Percentiles rank a stretch among this genome's conserved stretches.
phyloP scores from a whole-genome alignment of 805 yeast genomes.

The Ogataea methylovora region DNA sequence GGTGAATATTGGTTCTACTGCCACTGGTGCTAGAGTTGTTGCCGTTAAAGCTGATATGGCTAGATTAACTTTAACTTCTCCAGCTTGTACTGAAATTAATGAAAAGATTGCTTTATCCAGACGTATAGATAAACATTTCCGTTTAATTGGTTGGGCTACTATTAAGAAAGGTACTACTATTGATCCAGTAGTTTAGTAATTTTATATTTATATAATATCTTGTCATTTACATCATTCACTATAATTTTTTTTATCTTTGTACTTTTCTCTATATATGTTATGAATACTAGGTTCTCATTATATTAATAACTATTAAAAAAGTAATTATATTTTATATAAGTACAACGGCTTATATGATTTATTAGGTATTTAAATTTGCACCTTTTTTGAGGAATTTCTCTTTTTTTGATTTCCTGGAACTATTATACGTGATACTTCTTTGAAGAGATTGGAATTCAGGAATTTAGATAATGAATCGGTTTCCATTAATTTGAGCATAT shows the following conservation, averaged over 20 bases:
- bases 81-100: conserved; percentile 97
- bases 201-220: background rate
- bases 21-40: conserved; percentile 98
- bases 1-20: conserved; percentile 99
- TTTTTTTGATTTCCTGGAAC: no score
- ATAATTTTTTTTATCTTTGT: no score
- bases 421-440: conserved; percentile 18
- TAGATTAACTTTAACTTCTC: conserved; percentile 89
- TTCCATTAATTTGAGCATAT: conserved; percentile 56
- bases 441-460: conserved; percentile 32
- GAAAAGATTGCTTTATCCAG: conserved; percentile 98
- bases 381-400: background rate
- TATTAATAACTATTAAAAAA: no score
- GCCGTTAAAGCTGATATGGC: conserved; percentile 99
- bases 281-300: no score
- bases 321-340: no score
- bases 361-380: no score
- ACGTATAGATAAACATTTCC: conserved; percentile 99
- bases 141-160: conserved; percentile 99
- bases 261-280: no score
- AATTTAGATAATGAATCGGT: conserved; percentile 71
- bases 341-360: no score
- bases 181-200: conserved; percentile 46
- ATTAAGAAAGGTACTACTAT: conserved; percentile 88
- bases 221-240: no score